Evolutionary conservation across 345 rosid species (phyloP), one percentile per base, ranked within the genome.

Genomic region (Lepidium africanum): DNA sequence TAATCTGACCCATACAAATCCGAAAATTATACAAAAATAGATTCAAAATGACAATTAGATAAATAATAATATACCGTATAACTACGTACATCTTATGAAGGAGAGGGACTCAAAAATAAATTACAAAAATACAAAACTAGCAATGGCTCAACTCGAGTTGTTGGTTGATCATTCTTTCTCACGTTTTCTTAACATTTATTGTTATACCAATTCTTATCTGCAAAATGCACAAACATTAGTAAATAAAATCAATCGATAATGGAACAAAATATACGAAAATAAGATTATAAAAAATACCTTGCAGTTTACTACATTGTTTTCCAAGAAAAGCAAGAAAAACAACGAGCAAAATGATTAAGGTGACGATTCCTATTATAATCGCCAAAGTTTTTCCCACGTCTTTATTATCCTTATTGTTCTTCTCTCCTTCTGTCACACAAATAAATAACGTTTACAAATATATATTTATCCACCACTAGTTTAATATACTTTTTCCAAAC

Each of bases 301-400:
- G 90, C 63, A 76, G 83, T 60, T 73, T 78, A 27, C 76, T 86
- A 47, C 81, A 79, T 16, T n/a, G 35, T 64, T 79, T 90, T 59
- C 91, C 82, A 9, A 85, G 7, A 87, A 82, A 88, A 65, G 94
- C 78, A 7, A 88, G 71, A 79, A 87, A 79, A 9, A 93, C 77
- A 61, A 93, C 83, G 74, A 93, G 81, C 51, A 93, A 72, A 36
- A 90, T 85, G 59, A 88, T 84, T 61, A 74, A 91, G 10, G 92
- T 92, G 23, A 93, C 84, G 21, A 84, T 81, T 9, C 97, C 97
- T 43, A 93, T 81, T 70, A 93, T 42, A 59, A 93, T 88, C n/a
- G 97, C 92, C 5, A 90, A 80, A 10, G 97, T 87, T 85, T 85
- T 93, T 77, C 84, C 87, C 4, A 84, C 71, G 58, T 79, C 83